Base-by-base conservation (phyloP, 2,329 filamentous ascomycete genomes). In the Ophiosphaerella narmari region DNA sequence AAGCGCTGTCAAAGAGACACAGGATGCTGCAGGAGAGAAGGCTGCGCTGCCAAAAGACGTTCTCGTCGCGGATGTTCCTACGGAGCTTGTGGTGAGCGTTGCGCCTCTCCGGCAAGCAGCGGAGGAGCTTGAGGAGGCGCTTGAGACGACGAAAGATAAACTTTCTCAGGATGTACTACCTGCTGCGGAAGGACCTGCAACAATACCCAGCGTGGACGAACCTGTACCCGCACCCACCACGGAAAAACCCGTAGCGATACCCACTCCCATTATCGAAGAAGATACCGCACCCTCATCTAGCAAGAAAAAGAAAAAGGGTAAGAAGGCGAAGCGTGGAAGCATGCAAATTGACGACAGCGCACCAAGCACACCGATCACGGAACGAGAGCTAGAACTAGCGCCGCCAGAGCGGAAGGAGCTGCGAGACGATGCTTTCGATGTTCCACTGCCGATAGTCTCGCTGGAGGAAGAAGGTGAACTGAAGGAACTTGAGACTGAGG, bases 291-390 rank as follows among this genome's bases (percentile, higher is more conserved):
- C 50, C 40, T 32, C 43, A 14, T 39, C 57, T 5, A 47, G 46
- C 36, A 66, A 63, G 50, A 68, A 60, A 50, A 67, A 68, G 53
- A 46, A 68, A 43, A 70, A 67, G 41, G 46, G 29, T 3, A 68
- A 68, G 55, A 66, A 65, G 35, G 53, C 53, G 33, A 59, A 65
- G 34, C 60, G 49, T 3, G 62, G 59, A 43, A 66, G 57, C 35
- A 47, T 40, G 5, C 53, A 58, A 35, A 31, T 50, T 6, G 39
- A 56, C 7, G 38, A 55, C 5, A 51, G 43, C 0, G 44, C 50
- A 24, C 47, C 51, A 3, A 51, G 24, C 18, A 50, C 39, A 11
- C 48, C 52, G 24, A 35, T 39, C 5, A 23, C 38, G 18, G 57
- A 61, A 24, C 40, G 39, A 14, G 24, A 40, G 5, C 24, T 52